phyloP scores from a whole-genome alignment of 1,284 basidiomycete genomes.

The Pseudozyma sp. region DNA sequence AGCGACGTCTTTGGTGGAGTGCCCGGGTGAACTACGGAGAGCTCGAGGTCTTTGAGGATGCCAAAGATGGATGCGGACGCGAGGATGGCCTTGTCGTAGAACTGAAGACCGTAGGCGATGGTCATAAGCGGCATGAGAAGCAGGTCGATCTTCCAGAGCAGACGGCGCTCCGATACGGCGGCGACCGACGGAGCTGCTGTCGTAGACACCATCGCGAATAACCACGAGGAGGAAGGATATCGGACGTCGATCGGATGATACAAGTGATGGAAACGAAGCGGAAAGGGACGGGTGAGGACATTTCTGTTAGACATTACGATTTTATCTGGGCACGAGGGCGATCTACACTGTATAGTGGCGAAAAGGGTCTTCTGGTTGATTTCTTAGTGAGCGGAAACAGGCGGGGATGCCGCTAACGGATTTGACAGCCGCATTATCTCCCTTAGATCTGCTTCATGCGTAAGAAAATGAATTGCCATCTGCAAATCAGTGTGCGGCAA shows the following conservation, averaged over 20 bases:
- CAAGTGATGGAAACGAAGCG: neutral
- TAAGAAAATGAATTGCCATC: too few species aligned
- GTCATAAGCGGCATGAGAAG: slow-evolving; percentile 70
- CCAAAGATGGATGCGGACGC: slow-evolving; percentile 72
- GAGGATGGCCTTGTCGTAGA: slow-evolving; percentile 72
- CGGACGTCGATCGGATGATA: neutral
- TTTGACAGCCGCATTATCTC: too few species aligned
- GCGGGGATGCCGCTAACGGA: too few species aligned
- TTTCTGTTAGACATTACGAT: too few species aligned
- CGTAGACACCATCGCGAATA: slow-evolving; percentile 4
- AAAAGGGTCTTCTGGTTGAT: too few species aligned
- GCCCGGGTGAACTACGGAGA: slow-evolving; percentile 65
- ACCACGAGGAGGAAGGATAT: neutral
- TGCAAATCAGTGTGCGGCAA: too few species aligned
- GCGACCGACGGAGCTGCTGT: neutral
- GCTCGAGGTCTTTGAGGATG: slow-evolving; percentile 70
- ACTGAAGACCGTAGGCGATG: slow-evolving; percentile 71
- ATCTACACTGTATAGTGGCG: too few species aligned
- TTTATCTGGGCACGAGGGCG: too few species aligned
- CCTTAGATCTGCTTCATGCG: too few species aligned
- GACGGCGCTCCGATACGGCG: slow-evolving; percentile 38
- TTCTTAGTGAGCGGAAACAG: too few species aligned
- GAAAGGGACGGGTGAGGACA: too few species aligned
- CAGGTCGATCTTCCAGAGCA: slow-evolving; percentile 53
- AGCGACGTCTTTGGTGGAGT: slow-evolving; percentile 55